These are phyloP conservation scores for Camelina sativa DNA, from an alignment of 345 rosid genomes.

Conservation along the genomic window DNA sequence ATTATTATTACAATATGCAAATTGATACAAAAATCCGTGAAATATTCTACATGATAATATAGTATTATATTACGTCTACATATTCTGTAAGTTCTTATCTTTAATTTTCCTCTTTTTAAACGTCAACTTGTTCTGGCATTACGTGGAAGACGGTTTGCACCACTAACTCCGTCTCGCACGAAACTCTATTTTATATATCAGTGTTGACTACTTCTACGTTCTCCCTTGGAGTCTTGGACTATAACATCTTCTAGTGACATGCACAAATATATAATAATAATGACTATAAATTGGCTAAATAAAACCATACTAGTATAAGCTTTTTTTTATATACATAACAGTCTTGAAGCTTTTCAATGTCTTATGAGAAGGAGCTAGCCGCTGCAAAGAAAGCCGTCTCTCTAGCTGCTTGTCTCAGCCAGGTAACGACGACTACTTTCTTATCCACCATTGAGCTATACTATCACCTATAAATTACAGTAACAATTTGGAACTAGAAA, in stretches of 20 bases:
- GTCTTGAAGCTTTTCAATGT: slow-evolving; percentile 22
- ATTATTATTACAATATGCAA: neutral
- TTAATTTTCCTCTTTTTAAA: neutral
- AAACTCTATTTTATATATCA: neutral
- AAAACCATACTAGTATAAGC: neutral
- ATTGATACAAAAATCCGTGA: neutral
- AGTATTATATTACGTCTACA: neutral
- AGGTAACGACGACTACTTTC: slow-evolving; percentile 18
- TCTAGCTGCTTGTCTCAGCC: slow-evolving; percentile 86
- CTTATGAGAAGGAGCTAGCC: slow-evolving; percentile 37
- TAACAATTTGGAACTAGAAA: slow-evolving; percentile 1
- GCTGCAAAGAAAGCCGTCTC: slow-evolving; percentile 73
- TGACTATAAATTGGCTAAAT: neutral
- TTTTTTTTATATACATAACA: neutral
- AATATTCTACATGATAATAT: neutral
- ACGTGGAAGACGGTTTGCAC: slow-evolving; percentile 32
- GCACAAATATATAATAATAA: too few species aligned
- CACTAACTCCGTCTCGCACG: slow-evolving; percentile 9
- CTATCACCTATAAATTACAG: neutral
- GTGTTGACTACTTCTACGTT: slow-evolving; percentile 1
- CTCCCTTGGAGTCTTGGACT: neutral
- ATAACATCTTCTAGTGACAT: too few species aligned
- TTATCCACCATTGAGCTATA: neutral
- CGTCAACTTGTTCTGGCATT: slow-evolving; percentile 22
- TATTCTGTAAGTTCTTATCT: neutral